phyloP scores from a whole-genome alignment of 495 filamentous ascomycete genomes.

The Neurospora cerealis region DNA sequence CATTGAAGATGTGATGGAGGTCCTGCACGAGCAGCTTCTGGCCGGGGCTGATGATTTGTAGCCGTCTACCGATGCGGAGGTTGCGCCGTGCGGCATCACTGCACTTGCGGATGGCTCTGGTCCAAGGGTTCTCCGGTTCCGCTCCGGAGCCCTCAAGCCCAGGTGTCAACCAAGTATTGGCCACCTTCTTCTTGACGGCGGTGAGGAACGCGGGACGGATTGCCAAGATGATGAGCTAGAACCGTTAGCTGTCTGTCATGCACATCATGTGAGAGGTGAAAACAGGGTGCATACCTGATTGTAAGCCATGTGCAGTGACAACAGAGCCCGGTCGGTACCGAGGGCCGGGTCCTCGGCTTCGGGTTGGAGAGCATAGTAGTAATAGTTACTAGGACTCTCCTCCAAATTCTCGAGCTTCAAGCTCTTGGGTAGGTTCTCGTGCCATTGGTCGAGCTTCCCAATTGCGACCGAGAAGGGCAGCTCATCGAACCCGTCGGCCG shows the following conservation, averaged over 20 bases:
- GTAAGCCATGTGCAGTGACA: constrained; percentile 31
- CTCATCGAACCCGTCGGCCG: background rate
- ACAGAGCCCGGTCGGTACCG: constrained; percentile 19
- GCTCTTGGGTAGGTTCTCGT: constrained; percentile 7
- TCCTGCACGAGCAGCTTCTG: constrained; percentile 23
- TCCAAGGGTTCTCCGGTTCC: constrained; percentile 12
- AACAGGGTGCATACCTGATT: constrained; percentile 23
- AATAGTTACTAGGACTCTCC: constrained; percentile 1
- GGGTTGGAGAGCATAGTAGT: background rate
- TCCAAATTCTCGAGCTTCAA: constrained; percentile 3
- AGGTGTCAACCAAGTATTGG: constrained; percentile 10
- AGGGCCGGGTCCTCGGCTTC: constrained; percentile 1
- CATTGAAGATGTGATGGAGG: constrained; percentile 36
- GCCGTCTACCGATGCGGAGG: constrained; percentile 20
- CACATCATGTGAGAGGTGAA: background rate
- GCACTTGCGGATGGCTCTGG: constrained; percentile 16
- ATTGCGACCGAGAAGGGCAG: constrained; percentile 11
- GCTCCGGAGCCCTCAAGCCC: constrained; percentile 4
- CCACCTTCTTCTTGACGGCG: constrained; percentile 28
- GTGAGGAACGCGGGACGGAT: constrained; percentile 30
- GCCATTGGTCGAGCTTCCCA: constrained; percentile 18
- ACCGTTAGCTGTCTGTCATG: constrained; percentile 1
- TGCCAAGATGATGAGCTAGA: constrained; percentile 28
- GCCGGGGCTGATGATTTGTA: constrained; percentile 13
- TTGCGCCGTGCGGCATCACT: constrained; percentile 26